Percentiles rank a stretch among this genome's conserved stretches.
These are phyloP conservation scores for Penicillium roqueforti DNA, from an alignment of 495 filamentous ascomycete genomes.

Conservation along the genomic window DNA sequence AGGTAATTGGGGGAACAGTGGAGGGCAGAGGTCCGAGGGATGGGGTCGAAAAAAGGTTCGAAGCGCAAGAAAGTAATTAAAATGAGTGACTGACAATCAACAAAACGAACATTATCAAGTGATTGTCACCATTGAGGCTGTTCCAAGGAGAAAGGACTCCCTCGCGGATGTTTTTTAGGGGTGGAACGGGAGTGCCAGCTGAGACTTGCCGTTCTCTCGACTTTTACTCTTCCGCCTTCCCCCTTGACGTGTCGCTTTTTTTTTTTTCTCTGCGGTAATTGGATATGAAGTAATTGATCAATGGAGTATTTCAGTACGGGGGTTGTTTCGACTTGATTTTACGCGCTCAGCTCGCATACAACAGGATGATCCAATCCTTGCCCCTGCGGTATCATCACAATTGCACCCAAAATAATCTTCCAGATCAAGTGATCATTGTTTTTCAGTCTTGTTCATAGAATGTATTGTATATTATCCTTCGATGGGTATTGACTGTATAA, in stretches of 20 bases:
- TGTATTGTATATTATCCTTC: not conserved
- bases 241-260: not conserved
- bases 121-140: slow-evolving; percentile 7
- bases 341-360: not conserved
- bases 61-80: slow-evolving; percentile 1
- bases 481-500: not conserved
- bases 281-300: not conserved
- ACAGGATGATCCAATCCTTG: not conserved
- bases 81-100: slow-evolving; percentile 1
- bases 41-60: not conserved
- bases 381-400: not conserved
- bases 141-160: slow-evolving; percentile 1
- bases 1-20: not conserved
- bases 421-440: not conserved
- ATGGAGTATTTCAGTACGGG: not conserved
- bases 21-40: slow-evolving; percentile 5
- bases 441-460: not conserved
- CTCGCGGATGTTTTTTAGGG: slow-evolving; percentile 11
- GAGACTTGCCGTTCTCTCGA: not conserved
- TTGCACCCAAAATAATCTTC: not conserved
- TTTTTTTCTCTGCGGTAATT: not conserved
- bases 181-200: slow-evolving; percentile 3
- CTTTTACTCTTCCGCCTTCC: not conserved
- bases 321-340: not conserved
- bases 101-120: not conserved